A percentile compares a stretch with the other conserved stretches of the same genome.
These are phyloP conservation scores for Omphalea diandra DNA, from an alignment of 441 rosid genomes.

Conservation along the genomic window DNA sequence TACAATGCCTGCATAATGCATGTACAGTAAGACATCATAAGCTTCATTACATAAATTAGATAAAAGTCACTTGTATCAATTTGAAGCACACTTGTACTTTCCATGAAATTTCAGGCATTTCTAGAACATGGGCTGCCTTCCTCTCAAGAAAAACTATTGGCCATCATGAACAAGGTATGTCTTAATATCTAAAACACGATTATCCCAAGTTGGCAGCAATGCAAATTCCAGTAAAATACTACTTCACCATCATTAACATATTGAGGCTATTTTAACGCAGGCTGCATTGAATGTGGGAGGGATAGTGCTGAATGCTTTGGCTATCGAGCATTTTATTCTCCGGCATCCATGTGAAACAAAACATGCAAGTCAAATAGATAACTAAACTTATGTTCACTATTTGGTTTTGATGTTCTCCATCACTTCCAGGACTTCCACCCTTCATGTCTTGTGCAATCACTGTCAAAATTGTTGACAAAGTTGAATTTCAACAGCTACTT, in stretches of 20 bases:
- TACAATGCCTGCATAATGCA: constrained; percentile 92
- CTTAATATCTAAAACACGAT: not conserved
- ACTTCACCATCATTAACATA: not conserved
- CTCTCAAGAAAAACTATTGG: constrained; percentile 69
- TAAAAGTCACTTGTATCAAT: too few relatives aligned
- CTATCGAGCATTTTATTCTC: constrained; percentile 87
- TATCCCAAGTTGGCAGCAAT: not conserved
- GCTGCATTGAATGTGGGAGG: constrained; percentile 84
- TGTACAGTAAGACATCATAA: constrained; percentile 56
- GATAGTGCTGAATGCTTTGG: constrained; percentile 84
- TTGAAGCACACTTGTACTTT: not conserved
- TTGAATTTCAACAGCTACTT: not conserved
- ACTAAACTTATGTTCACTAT: not conserved
- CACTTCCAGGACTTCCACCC: not conserved
- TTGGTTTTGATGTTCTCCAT: too few relatives aligned
- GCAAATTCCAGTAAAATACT: not conserved
- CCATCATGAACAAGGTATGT: constrained; percentile 80
- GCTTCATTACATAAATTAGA: constrained; percentile 23
- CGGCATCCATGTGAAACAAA: constrained; percentile 69
- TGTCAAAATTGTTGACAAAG: not conserved
- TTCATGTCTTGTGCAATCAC: not conserved
- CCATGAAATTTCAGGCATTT: constrained; percentile 58
- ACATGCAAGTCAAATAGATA: constrained; percentile 43
- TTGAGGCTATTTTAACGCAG: constrained; percentile 34
- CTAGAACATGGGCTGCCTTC: constrained; percentile 84